These are phyloP conservation scores for Tritrichomonas musculus DNA, from an alignment of 208 protist genomes.

Conservation along the genomic window DNA sequence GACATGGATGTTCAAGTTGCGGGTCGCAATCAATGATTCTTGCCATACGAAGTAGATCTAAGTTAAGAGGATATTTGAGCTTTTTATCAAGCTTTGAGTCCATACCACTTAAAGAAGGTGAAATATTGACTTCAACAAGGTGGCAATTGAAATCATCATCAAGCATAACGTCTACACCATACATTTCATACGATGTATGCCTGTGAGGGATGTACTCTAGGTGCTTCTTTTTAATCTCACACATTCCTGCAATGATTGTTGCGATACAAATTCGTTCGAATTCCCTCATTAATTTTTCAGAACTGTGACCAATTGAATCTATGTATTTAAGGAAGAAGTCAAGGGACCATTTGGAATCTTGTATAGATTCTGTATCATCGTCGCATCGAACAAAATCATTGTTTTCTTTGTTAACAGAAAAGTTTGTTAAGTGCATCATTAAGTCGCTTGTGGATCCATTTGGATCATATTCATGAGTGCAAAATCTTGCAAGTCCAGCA, in stretches of 20 bases:
- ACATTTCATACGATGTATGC: constrained; percentile 77
- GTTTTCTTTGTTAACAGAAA: constrained; percentile 44
- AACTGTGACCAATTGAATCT: not conserved
- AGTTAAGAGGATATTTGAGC: not conserved
- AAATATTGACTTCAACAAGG: constrained; percentile 85
- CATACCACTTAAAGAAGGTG: constrained; percentile 35
- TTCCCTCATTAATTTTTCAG: not conserved
- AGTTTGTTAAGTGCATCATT: constrained; percentile 49
- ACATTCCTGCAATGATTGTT: constrained; percentile 42
- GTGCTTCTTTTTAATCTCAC: constrained; percentile 39
- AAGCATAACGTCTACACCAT: constrained; percentile 85
- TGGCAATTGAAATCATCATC: constrained; percentile 75
- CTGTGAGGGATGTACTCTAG: not conserved
- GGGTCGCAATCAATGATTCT: not conserved
- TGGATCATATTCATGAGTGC: constrained; percentile 32
- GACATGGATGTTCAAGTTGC: not conserved
- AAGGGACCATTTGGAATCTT: constrained; percentile 47
- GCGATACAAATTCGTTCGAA: constrained; percentile 27
- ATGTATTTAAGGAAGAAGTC: not conserved
- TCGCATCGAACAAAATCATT: constrained; percentile 22
- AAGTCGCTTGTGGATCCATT: not conserved
- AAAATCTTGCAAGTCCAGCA: constrained; percentile 44
- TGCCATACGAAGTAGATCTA: not conserved
- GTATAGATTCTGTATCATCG: not conserved
- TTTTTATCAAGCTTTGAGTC: not conserved